Percentiles rank a stretch among this genome's conserved stretches.
Conservation (phyloP, 305 asterid genomes). For the Fraxinus velutina region DNA sequence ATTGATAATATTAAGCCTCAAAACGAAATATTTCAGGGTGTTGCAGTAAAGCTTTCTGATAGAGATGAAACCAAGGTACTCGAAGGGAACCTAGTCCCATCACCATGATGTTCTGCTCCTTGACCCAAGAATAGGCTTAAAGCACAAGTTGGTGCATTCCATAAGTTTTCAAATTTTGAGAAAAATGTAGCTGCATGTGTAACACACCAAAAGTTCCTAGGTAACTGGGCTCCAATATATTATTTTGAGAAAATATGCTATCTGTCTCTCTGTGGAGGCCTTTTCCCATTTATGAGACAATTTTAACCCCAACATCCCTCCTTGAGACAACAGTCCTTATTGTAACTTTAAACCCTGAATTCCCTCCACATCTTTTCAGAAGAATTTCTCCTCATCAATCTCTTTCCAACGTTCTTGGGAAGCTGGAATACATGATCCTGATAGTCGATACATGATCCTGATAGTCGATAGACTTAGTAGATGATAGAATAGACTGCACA, state of each 20-base stretch:
- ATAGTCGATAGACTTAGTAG: background rate
- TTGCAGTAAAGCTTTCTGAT: background rate
- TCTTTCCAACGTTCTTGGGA: background rate
- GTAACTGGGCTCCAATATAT: background rate
- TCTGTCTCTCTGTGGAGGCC: background rate
- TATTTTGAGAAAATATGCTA: background rate
- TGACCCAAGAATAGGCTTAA: background rate
- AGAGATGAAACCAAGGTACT: background rate
- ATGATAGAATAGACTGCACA: background rate
- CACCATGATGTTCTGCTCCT: background rate
- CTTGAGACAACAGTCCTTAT: background rate
- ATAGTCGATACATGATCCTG: background rate
- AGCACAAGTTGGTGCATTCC: background rate
- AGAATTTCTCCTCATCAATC: background rate
- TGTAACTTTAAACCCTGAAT: background rate
- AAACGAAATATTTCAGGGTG: background rate
- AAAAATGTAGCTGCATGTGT: background rate
- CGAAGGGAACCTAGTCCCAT: background rate
- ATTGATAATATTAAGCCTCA: background rate
- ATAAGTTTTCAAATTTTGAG: background rate
- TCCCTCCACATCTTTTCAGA: background rate
- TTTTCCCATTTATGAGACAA: background rate
- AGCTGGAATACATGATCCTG: background rate
- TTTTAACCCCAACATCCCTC: background rate
- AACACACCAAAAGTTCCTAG: background rate